phyloP scores from a whole-genome alignment of 1,284 basidiomycete species.

The Entoloma clypeatum region DNA sequence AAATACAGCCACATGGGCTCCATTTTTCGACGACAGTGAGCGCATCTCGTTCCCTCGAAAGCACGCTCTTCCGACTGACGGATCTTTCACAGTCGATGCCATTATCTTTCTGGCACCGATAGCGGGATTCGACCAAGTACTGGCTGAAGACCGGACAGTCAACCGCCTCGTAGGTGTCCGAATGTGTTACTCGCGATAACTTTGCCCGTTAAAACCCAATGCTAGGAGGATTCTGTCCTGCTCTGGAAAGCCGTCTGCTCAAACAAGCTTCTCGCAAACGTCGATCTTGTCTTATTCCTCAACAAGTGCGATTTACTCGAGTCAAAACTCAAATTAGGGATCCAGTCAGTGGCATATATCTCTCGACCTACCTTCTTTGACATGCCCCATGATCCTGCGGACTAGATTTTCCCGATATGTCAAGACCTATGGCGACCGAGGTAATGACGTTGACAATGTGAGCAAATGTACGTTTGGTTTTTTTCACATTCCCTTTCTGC shows the following conservation, averaged over 20 bases:
- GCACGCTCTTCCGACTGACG: neutral
- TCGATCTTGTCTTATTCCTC: slow-evolving; percentile 73
- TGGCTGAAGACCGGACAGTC: slow-evolving; percentile 64
- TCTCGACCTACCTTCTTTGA: slow-evolving; percentile 8
- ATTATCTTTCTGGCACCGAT: slow-evolving; percentile 82
- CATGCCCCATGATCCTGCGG: slow-evolving; percentile 1
- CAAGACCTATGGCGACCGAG: slow-evolving; percentile 67
- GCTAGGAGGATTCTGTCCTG: slow-evolving; percentile 78
- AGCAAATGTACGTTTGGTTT: slow-evolving; percentile 54
- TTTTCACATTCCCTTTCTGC: neutral
- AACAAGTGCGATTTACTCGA: slow-evolving; percentile 79
- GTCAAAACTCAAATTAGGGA: slow-evolving; percentile 58
- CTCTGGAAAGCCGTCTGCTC: slow-evolving; percentile 76
- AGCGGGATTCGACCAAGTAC: slow-evolving; percentile 73
- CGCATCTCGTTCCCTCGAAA: slow-evolving; percentile 1
- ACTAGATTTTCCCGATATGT: slow-evolving; percentile 64
- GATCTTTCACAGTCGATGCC: slow-evolving; percentile 52
- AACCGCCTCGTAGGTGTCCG: slow-evolving; percentile 57
- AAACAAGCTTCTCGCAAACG: slow-evolving; percentile 67
- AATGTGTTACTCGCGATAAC: slow-evolving; percentile 1
- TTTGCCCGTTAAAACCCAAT: slow-evolving; percentile 15
- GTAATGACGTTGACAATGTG: slow-evolving; percentile 67
- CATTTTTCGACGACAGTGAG: slow-evolving; percentile 72
- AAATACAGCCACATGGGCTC: slow-evolving; percentile 56
- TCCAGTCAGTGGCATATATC: slow-evolving; percentile 34